Percentiles rank a stretch among this genome's conserved stretches.
phyloP scores from a whole-genome alignment of 225 moss, liverwort and hornwort species.

The Climacium dendroides region DNA sequence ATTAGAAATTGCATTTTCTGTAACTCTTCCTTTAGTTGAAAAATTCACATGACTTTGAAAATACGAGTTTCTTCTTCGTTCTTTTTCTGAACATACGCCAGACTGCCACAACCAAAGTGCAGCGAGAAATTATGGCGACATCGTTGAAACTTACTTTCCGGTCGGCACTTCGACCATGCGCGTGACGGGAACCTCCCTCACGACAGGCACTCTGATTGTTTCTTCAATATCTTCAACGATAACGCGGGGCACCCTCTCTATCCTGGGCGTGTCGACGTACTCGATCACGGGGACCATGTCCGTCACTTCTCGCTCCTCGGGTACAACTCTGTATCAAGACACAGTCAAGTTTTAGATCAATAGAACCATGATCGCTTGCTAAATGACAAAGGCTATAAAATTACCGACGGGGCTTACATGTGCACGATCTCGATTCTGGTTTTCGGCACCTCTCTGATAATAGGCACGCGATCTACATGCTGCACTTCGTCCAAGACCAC shows the following conservation, averaged over 20 bases:
- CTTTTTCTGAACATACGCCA: no score
- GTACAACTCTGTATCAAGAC: constrained; percentile 8
- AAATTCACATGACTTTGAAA: no score
- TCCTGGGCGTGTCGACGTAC: constrained; percentile 31
- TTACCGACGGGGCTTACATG: background rate
- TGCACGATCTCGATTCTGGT: constrained; percentile 29
- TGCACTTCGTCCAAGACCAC: constrained; percentile 44
- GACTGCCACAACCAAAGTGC: background rate
- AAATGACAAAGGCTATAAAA: no score
- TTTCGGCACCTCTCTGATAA: constrained; percentile 25
- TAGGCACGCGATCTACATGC: constrained; percentile 33
- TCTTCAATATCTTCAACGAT: constrained; percentile 31
- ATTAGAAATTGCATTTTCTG: background rate
- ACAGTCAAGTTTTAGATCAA: background rate
- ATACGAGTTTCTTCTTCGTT: no score
- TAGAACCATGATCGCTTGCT: background rate
- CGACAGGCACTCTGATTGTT: constrained; percentile 23
- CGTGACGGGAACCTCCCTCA: constrained; percentile 29
- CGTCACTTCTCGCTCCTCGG: constrained; percentile 29
- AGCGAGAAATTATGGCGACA: background rate
- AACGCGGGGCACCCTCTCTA: constrained; percentile 26
- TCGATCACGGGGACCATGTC: constrained; percentile 42
- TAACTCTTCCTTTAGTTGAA: background rate
- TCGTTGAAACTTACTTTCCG: constrained; percentile 24
- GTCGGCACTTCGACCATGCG: constrained; percentile 43